Evolutionary conservation across 1,139 yeast genomes (phyloP), one percentile per base, ranked within the genome.

Genomic region (Candida dubliniensis): DNA sequence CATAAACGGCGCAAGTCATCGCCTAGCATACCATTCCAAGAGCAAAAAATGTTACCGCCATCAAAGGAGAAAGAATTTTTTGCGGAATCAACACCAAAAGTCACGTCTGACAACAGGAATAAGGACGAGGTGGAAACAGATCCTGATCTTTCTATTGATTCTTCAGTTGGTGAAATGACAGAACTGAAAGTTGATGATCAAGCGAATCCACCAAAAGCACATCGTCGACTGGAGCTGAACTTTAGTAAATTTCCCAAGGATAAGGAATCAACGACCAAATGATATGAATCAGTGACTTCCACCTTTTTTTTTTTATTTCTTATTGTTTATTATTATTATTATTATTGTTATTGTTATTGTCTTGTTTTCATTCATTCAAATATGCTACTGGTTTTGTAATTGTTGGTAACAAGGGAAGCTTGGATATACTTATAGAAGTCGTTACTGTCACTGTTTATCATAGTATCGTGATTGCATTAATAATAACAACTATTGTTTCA

Each of bases 1-100:
- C 62, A 58, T 42, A 60, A 60, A 40, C 50, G 65, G 14, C 63
- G 57, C 34, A 60, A 60, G 35, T 55, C 62, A 29, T 47, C 55
- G n/a, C 49, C 47, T 25, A 34, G 40, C 31, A 37, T 43, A 8
- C 27, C 49, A 15, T 35, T 40, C 27, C 38, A 29, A n/a, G 43
- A 40, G n/a, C 34, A 38, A 27, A n/a, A 25, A 7, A 25, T 15
- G 9, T 25, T 18, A 11, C 36, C 31, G 13, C 29, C 9, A 27
- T 11, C 32, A 9, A 37, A 6, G 11, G 32, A 31, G 29, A 25
- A 40, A 30, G 27, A 34, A 26, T n/a, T 30, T 14, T 34, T 24
- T 10, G 31, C 31, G 8, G 31, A 27, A 14, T 24, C 32, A 18
- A 11, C 27, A 23, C 12, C 39, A 11, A 14, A 10, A n/a, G 14